Evolutionary conservation across 202 grass and related monocot species (phyloP).

Genomic region (Panicum hallii): DNA sequence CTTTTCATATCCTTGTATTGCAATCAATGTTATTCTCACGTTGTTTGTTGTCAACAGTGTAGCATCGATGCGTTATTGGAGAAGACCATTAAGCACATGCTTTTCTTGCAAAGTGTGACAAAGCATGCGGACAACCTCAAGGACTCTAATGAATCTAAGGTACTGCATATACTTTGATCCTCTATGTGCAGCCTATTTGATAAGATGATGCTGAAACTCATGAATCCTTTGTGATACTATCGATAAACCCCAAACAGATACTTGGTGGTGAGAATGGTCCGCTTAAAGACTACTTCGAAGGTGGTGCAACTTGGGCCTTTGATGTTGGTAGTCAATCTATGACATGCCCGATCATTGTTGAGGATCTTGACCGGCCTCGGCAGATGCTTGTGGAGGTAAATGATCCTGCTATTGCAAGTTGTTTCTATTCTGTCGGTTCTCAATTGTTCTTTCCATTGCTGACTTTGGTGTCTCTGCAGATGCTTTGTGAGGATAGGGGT

Average conservation of each 20-base stretch:
- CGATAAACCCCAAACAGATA: constrained; percentile 60
- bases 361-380: constrained; percentile 85
- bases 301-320: constrained; percentile 98
- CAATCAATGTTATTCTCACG: constrained; percentile 39
- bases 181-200: constrained; percentile 31
- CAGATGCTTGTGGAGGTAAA: constrained; percentile 96
- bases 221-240: constrained; percentile 10
- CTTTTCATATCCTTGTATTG: constrained; percentile 10
- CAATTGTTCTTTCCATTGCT: constrained; percentile 36
- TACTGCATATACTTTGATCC: constrained; percentile 41
- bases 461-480: constrained; percentile 55
- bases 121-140: constrained; percentile 92
- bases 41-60: constrained; percentile 76
- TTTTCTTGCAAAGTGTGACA: constrained; percentile 97
- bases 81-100: constrained; percentile 98
- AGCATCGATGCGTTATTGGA: constrained; percentile 98
- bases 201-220: constrained; percentile 25
- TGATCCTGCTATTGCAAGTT: constrained; percentile 15
- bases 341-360: constrained; percentile 90
- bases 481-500: constrained; percentile 94
- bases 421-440: constrained; percentile 22
- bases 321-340: constrained; percentile 84
- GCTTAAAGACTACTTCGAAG: constrained; percentile 87
- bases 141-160: constrained; percentile 81
- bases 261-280: constrained; percentile 70